These are phyloP conservation scores for Kwoniella pini DNA, from an alignment of 768 basidiomycete species.

Conservation along the genomic window DNA sequence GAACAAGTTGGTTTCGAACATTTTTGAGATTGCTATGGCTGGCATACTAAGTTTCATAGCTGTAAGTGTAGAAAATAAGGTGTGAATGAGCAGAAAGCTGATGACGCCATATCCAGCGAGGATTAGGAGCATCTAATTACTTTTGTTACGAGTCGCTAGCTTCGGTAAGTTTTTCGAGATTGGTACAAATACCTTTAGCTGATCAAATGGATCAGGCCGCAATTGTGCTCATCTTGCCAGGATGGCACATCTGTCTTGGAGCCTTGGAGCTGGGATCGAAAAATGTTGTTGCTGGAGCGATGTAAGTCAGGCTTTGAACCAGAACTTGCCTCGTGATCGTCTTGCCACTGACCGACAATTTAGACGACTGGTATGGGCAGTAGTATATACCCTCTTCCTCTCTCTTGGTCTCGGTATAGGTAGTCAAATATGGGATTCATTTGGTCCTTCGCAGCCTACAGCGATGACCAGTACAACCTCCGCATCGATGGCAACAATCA, in stretches of 20 bases:
- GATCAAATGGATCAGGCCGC: slow-evolving; percentile 8
- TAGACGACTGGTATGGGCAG: slow-evolving; percentile 45
- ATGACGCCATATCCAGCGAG: slow-evolving; percentile 8
- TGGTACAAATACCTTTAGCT: neutral
- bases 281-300: slow-evolving; percentile 44
- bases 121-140: slow-evolving; percentile 16
- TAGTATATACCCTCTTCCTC: slow-evolving; percentile 46
- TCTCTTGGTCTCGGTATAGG: slow-evolving; percentile 44
- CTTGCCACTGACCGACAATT: too few relatives aligned
- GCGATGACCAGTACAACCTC: slow-evolving; percentile 9
- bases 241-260: slow-evolving; percentile 47
- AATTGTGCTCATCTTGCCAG: slow-evolving; percentile 45
- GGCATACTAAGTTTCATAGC: slow-evolving; percentile 42
- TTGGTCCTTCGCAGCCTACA: slow-evolving; percentile 28
- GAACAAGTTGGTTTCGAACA: slow-evolving; percentile 33
- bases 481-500: slow-evolving; percentile 25
- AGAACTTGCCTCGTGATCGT: too few relatives aligned
- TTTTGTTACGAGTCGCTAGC: slow-evolving; percentile 44
- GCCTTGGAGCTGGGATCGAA: slow-evolving; percentile 43
- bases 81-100: neutral
- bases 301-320: slow-evolving; percentile 21
- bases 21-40: slow-evolving; percentile 46
- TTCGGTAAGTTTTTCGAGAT: slow-evolving; percentile 25
- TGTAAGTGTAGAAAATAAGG: slow-evolving; percentile 23
- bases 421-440: slow-evolving; percentile 39